phyloP scores from a whole-genome alignment of 1,139 yeast genomes.

The Pichia sp. region DNA sequence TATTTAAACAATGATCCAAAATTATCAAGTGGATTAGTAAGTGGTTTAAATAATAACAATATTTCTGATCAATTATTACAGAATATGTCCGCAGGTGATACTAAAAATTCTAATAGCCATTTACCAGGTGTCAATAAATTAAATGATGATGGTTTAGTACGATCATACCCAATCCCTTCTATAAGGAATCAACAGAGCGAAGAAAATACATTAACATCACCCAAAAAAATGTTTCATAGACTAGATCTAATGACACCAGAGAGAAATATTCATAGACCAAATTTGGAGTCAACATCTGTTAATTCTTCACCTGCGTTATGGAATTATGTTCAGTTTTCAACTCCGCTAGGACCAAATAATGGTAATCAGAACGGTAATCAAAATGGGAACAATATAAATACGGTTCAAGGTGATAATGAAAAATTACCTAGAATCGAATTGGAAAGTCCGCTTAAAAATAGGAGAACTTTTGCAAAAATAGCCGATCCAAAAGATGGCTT shows the following conservation, averaged over 20 bases:
- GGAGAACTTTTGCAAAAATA: slow-evolving; percentile 21
- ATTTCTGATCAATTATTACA: slow-evolving; percentile 11
- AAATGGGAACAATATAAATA: slow-evolving; percentile 7
- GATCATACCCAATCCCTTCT: slow-evolving; percentile 5
- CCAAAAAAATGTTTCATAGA: slow-evolving; percentile 11
- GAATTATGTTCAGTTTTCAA: slow-evolving; percentile 73
- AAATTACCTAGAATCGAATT: slow-evolving; percentile 19
- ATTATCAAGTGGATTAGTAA: slow-evolving; percentile 13
- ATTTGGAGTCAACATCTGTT: slow-evolving; percentile 25
- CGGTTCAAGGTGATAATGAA: slow-evolving; percentile 3
- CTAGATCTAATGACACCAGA: slow-evolving; percentile 15
- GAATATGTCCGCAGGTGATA: not conserved
- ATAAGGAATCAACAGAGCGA: not conserved
- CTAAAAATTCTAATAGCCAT: not conserved
- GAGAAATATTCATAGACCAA: slow-evolving; percentile 12
- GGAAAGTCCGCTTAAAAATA: slow-evolving; percentile 27
- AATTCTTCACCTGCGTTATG: slow-evolving; percentile 66
- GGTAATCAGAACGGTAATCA: not conserved
- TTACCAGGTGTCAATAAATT: not conserved
- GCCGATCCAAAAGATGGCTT: slow-evolving; percentile 41
- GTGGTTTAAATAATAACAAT: slow-evolving; percentile 7
- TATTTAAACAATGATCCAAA: slow-evolving; percentile 10
- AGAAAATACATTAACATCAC: slow-evolving; percentile 9
- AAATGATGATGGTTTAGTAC: slow-evolving; percentile 2
- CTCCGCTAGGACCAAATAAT: slow-evolving; percentile 36